Percentiles rank a stretch among this genome's conserved stretches.
These are phyloP conservation scores for Aureobasidium sp. DNA, from an alignment of 2,329 filamentous ascomycete genomes.

Conservation along the genomic window DNA sequence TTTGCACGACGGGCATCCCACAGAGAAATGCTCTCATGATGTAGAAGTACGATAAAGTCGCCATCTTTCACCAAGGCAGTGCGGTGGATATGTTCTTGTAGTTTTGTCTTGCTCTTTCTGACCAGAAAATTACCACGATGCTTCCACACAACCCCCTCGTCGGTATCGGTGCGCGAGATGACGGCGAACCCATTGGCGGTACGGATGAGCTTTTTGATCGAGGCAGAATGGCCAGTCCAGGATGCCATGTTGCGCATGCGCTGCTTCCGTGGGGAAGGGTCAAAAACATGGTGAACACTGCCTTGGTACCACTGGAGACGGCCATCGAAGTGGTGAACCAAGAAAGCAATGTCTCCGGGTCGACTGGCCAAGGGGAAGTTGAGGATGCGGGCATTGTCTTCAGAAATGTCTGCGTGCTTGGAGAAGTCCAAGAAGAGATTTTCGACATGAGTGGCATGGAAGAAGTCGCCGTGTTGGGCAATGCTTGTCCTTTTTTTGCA, in stretches of 20 bases:
- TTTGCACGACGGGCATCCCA: slow-evolving; percentile 66
- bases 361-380: slow-evolving; percentile 44
- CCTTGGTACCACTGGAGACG: slow-evolving; percentile 75
- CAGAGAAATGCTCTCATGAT: slow-evolving; percentile 61
- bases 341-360: slow-evolving; percentile 37
- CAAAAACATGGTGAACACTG: slow-evolving; percentile 71
- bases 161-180: slow-evolving; percentile 70
- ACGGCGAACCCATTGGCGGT: slow-evolving; percentile 75
- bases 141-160: slow-evolving; percentile 78
- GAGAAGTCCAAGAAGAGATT: slow-evolving; percentile 41
- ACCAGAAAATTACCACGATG: slow-evolving; percentile 57
- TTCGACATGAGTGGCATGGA: slow-evolving; percentile 76
- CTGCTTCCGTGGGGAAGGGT: slow-evolving; percentile 55
- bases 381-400: slow-evolving; percentile 62
- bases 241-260: slow-evolving; percentile 57
- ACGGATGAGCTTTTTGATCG: slow-evolving; percentile 78
- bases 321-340: slow-evolving; percentile 81
- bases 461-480: slow-evolving; percentile 47
- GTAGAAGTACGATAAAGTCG: slow-evolving; percentile 72
- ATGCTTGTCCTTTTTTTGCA: slow-evolving; percentile 54
- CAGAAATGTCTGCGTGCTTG: slow-evolving; percentile 25
- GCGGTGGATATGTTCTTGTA: slow-evolving; percentile 66
- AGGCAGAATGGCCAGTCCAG: slow-evolving; percentile 77
- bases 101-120: slow-evolving; percentile 61
- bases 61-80: slow-evolving; percentile 73